Evolutionary conservation across 495 filamentous ascomycete genomes (phyloP).

Genomic region (Hyphodiscus hymeniophilus): DNA sequence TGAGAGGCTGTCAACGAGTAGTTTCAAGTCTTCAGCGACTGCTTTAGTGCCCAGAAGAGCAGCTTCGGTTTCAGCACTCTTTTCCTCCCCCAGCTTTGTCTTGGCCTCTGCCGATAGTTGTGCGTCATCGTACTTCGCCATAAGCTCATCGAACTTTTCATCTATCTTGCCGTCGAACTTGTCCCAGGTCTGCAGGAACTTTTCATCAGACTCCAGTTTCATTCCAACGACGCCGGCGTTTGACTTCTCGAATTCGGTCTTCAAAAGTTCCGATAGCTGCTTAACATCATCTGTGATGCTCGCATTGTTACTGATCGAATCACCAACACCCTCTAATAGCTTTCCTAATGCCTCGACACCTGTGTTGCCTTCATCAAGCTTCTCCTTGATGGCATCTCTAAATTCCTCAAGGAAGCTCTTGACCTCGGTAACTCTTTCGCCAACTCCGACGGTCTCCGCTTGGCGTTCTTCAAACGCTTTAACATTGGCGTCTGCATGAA

Average conservation of each 20-base stretch:
- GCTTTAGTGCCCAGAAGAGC: constrained; percentile 63
- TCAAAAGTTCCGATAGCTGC: constrained; percentile 71
- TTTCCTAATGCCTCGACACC: constrained; percentile 43
- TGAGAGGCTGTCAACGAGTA: constrained; percentile 76
- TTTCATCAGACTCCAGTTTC: constrained; percentile 70
- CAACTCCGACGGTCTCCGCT: constrained; percentile 40
- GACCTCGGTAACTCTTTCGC: constrained; percentile 42
- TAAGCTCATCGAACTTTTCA: constrained; percentile 65
- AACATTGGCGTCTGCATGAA: constrained; percentile 62
- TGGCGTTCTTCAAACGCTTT: constrained; percentile 73
- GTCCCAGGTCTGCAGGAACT: constrained; percentile 60
- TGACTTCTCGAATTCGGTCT: constrained; percentile 71
- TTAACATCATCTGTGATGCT: constrained; percentile 56
- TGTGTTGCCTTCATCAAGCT: constrained; percentile 41
- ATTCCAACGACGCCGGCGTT: constrained; percentile 58
- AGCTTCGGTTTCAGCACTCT: constrained; percentile 57
- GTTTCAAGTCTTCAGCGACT: constrained; percentile 75
- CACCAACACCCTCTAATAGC: constrained; percentile 52
- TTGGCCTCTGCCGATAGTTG: constrained; percentile 62
- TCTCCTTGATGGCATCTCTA: constrained; percentile 35
- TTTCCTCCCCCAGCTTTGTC: constrained; percentile 56
- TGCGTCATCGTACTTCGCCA: constrained; percentile 76
- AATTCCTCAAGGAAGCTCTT: constrained; percentile 44
- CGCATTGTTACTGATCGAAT: constrained; percentile 49
- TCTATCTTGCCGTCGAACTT: constrained; percentile 70